These are phyloP conservation scores for Dipodascus geniculatus DNA, from an alignment of 805 yeast species.

Conservation along the genomic window DNA sequence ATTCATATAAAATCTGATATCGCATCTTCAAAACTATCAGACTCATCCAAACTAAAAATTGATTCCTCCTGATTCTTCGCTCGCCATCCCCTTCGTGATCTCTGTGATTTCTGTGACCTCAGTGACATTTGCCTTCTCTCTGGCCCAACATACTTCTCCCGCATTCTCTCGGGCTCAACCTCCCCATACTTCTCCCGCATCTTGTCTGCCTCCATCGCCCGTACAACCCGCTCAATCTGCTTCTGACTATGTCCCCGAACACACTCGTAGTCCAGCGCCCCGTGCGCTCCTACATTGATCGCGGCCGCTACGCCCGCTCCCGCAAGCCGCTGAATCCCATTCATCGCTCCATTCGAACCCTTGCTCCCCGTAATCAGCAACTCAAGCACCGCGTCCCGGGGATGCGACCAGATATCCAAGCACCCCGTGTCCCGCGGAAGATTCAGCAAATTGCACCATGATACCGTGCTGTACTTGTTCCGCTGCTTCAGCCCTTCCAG, in stretches of 20 bases:
- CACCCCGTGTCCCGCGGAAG: constrained; percentile 1
- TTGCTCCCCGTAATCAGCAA: not conserved
- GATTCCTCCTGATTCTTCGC: not conserved
- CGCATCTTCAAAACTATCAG: not conserved
- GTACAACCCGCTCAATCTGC: not conserved
- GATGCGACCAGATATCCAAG: constrained; percentile 1
- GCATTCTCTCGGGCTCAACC: not conserved
- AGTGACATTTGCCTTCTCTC: not conserved
- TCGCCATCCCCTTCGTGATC: not conserved
- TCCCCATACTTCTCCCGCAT: not conserved
- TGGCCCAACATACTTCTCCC: not conserved
- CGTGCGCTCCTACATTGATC: not conserved
- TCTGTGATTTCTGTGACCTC: too few relatives aligned
- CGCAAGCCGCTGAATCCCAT: not conserved
- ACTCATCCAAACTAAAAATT: not conserved
- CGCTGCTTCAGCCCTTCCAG: not conserved
- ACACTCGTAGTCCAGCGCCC: not conserved
- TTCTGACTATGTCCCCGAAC: not conserved
- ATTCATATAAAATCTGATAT: not conserved
- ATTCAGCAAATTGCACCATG: not conserved
- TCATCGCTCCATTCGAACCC: not conserved
- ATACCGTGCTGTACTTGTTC: not conserved
- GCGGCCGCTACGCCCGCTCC: not conserved
- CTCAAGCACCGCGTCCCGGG: not conserved
- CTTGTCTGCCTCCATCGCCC: not conserved